Evolutionary conservation across 345 rosid genomes (phyloP), one percentile per base, ranked within the genome.

Genomic region (Lumnitzera littorea): DNA sequence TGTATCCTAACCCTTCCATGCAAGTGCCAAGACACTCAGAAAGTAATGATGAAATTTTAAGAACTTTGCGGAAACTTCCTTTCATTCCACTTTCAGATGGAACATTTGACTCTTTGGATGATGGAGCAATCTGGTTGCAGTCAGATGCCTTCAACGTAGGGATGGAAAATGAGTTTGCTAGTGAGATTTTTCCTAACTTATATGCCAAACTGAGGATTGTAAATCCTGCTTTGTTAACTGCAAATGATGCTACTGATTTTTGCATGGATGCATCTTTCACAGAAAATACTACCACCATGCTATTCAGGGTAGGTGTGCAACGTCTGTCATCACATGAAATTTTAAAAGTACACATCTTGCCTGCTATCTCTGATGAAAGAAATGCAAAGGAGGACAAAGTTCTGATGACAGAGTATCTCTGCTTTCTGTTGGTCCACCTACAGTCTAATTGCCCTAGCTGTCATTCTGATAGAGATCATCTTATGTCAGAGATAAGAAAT

Each of bases 311-410:
- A 61, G 98, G 98, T 49, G 82, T 85, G 53, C 95, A 84, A 63
- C 81, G 75, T 72, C 75, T 92, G 60, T 85, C 98, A 68, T 80
- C 94, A 15, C 98, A 92, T 84, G 98, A 89, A 67, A 87, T 92
- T 67, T 65, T 84, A 51, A 89, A 70, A 78, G 68, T 85, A 67
- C 91, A 87, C 57, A 67, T 92, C 75, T 69, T 92, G 80, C 96
- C 91, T 52, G 81, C 86, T 36, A 56, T 87, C 48, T 82, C 74
- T 65, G 77, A 74, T 58, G 77, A 64, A 49, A 62, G 57, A 66
- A 68, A 50, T 46, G 57, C 48, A 27, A 66, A 53, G 54, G 60
- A 67, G 27, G 67, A 67, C 60, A 77, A 74, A 41, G 68, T 61
- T 53, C 72, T 87, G 66, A 73, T 85, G 87, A 71, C 65, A 55